phyloP scores from a whole-genome alignment of 139 green algal genomes.

The Penium margaritaceum region DNA sequence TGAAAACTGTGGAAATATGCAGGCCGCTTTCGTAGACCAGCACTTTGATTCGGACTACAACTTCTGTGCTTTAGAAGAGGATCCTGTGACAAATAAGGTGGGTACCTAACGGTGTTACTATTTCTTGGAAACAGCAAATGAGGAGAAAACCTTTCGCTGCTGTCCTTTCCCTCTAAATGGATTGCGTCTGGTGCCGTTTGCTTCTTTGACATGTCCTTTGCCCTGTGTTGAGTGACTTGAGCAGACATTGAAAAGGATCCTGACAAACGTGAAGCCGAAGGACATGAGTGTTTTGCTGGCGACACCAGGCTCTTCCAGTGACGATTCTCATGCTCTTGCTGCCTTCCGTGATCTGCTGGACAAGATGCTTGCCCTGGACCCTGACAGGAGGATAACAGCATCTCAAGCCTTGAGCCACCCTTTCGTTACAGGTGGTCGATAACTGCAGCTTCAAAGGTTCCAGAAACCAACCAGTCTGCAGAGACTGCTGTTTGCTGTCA shows the following conservation, averaged over 20 bases:
- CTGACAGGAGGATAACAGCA: slow-evolving; percentile 81
- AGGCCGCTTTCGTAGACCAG: slow-evolving; percentile 47
- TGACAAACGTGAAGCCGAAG: slow-evolving; percentile 70
- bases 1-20: not conserved
- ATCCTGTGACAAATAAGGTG: slow-evolving; percentile 47
- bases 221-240: too few relatives aligned
- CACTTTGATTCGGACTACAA: slow-evolving; percentile 48
- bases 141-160: not conserved
- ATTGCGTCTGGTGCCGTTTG: not conserved
- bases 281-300: slow-evolving; percentile 43
- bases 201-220: too few relatives aligned
- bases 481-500: too few relatives aligned
- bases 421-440: too few relatives aligned
- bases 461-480: too few relatives aligned
- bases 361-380: slow-evolving; percentile 84
- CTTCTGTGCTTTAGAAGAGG: slow-evolving; percentile 41
- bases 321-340: slow-evolving; percentile 39
- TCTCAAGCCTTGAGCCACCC: slow-evolving; percentile 79
- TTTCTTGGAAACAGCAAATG: too few relatives aligned
- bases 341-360: slow-evolving; percentile 87
- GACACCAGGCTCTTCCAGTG: slow-evolving; percentile 24
- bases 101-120: too few relatives aligned
- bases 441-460: too few relatives aligned
- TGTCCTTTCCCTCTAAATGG: not conserved
- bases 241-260: slow-evolving; percentile 58